phyloP scores from a whole-genome alignment of 305 asterid species.

The Fraxinus ornus region DNA sequence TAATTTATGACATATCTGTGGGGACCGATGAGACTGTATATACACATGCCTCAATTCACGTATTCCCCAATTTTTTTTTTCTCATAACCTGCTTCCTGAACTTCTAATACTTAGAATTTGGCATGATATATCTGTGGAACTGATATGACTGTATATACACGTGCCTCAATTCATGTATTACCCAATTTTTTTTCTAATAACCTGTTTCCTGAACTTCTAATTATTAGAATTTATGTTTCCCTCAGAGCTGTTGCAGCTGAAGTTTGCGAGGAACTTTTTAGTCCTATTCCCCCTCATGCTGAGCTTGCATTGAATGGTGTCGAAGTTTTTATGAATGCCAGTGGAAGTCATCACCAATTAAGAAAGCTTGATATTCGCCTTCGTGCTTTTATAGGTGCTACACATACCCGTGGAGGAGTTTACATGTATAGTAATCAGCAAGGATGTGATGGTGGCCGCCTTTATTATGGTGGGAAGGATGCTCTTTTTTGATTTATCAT shows the following conservation, averaged over 20 bases:
- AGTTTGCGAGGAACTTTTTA: constrained; percentile 95
- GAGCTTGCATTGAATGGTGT: constrained; percentile 96
- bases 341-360: constrained; percentile 97
- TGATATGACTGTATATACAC: background rate
- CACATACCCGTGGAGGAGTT: constrained; percentile 96
- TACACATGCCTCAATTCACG: background rate
- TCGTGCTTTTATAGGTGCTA: constrained; percentile 91
- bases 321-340: constrained; percentile 94
- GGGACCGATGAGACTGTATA: background rate
- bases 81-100: background rate
- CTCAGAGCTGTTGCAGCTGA: constrained; percentile 96
- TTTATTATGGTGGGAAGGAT: constrained; percentile 69
- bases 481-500: constrained; percentile 11
- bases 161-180: background rate
- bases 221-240: constrained; percentile 15
- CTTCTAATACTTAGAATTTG: background rate
- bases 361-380: constrained; percentile 92
- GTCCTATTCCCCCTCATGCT: constrained; percentile 95
- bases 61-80: background rate
- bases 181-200: background rate
- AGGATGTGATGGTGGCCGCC: constrained; percentile 98
- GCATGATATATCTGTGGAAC: background rate
- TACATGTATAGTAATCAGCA: constrained; percentile 95
- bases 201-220: background rate
- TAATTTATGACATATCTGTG: background rate